Base-by-base conservation (phyloP, 108 stramenopile genomes). In the Nitzschia sp. region DNA sequence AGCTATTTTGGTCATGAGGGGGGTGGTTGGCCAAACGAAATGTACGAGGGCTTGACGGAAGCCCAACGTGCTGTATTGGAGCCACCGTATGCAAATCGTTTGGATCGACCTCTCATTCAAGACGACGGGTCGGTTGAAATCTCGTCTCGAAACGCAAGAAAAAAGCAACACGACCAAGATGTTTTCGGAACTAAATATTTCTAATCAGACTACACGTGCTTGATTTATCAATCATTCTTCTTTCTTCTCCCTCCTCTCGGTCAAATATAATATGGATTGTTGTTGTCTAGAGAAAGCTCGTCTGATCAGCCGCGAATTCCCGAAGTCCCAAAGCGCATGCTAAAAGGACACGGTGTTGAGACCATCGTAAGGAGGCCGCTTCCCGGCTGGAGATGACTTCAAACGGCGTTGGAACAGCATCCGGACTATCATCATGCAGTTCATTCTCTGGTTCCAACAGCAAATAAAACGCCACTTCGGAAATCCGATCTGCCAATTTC, bases 141-240 rank as follows among this genome's bases (percentile, higher is more conserved):
- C 53, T 88, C 88, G 0, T 77, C 81, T 29, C 63, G 95, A 33
- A 82, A 58, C 46, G 86, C 77, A 38, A 79, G 82, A 53, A 96
- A 96, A 82, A 90, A 78, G 54, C 82, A 79, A 57, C 92, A 93
- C 68, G 95, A 96, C 61, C 66, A 58, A 57, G 80, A 90, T 31
- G 88, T 96, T 19, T 96, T 93, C 77, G 88, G 90, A 46, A 93
- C 92, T 1, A 88, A 90, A 54, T 96, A 92, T 69, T 96, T 93
- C 76, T 96, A 79, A 85, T 31, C 38, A 36, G 22, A 33, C 9
- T n/a, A n/a, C 19, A 58, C 9, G 15, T 44, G 9, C 13, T 44
- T 44, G 41, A 44, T n/a, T n/a, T n/a, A n/a, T n/a, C n/a, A n/a
- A n/a, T n/a, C n/a, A n/a, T n/a, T n/a, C n/a, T n/a, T n/a, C n/a